phyloP scores from a whole-genome alignment of 1,284 basidiomycete genomes.

The Ceratobasidium sp. region DNA sequence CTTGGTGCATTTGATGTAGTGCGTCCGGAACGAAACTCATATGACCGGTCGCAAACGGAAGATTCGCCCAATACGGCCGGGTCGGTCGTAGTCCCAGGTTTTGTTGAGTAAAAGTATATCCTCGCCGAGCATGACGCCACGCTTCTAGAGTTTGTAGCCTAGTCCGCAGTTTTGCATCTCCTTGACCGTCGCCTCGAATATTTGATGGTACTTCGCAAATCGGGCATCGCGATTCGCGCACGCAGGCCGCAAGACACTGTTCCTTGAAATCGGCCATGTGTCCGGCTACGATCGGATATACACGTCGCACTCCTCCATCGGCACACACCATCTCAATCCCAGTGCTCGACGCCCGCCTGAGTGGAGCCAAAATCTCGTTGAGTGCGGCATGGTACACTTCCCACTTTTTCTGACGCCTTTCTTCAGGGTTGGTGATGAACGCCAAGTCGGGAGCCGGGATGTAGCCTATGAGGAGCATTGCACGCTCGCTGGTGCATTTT shows the following conservation, averaged over 20 bases:
- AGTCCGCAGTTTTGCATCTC: background rate
- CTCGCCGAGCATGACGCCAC: background rate
- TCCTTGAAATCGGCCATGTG: conserved; percentile 52
- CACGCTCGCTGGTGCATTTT: conserved; percentile 3
- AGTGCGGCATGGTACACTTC: conserved; percentile 51
- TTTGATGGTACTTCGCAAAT: conserved; percentile 7
- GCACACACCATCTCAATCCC: conserved; percentile 48
- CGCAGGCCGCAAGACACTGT: conserved; percentile 49
- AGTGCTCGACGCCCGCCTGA: conserved; percentile 40
- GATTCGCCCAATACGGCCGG: conserved; percentile 52
- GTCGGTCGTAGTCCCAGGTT: background rate
- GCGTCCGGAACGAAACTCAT: conserved; percentile 54
- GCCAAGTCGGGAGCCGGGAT: conserved; percentile 29
- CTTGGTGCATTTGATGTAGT: conserved; percentile 56
- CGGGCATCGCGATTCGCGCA: conserved; percentile 13
- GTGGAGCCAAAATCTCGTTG: conserved; percentile 46
- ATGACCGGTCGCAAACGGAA: conserved; percentile 36
- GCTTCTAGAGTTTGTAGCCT: background rate
- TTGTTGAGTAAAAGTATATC: background rate
- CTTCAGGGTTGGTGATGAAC: background rate
- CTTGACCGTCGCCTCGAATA: background rate
- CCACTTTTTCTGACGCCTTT: background rate
- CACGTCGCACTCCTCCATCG: conserved; percentile 40
- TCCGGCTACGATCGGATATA: conserved; percentile 49
- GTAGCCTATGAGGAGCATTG: conserved; percentile 42